Evolutionary conservation across 2,329 filamentous ascomycete genomes (phyloP).

Genomic region (Furcasterigmium furcatum): DNA sequence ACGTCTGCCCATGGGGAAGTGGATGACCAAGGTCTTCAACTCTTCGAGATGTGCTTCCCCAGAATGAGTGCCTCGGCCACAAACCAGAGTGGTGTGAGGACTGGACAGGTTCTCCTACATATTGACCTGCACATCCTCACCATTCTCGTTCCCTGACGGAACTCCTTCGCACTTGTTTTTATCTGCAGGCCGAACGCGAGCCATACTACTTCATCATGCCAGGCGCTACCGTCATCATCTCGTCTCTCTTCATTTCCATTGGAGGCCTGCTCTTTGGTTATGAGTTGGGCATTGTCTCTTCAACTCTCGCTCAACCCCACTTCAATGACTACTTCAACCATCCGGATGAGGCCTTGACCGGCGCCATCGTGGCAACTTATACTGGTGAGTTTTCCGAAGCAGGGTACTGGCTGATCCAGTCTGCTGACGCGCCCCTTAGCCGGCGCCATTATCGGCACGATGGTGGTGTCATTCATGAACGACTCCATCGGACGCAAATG

Average conservation of each 20-base stretch:
- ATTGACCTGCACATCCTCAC: too few relatives aligned
- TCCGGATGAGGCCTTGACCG: slow-evolving; percentile 20
- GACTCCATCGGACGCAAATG: slow-evolving; percentile 22
- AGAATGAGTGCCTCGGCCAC: too few relatives aligned
- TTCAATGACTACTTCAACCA: slow-evolving; percentile 38
- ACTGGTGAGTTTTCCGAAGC: slow-evolving; percentile 21
- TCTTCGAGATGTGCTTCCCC: too few relatives aligned
- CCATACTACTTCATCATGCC: too few relatives aligned
- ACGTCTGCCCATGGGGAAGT: too few relatives aligned
- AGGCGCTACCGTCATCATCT: slow-evolving; percentile 14
- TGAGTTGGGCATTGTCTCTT: slow-evolving; percentile 42
- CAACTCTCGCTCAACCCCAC: slow-evolving; percentile 18
- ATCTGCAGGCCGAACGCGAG: too few relatives aligned
- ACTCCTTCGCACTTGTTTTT: too few relatives aligned
- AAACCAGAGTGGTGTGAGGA: too few relatives aligned
- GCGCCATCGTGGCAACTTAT: slow-evolving; percentile 20
- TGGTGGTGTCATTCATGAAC: slow-evolving; percentile 20
- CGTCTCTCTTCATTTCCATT: slow-evolving; percentile 15
- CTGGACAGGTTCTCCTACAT: too few relatives aligned
- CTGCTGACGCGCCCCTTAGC: background rate
- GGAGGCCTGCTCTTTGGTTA: slow-evolving; percentile 36
- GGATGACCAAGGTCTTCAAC: too few relatives aligned
- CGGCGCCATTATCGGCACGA: too few relatives aligned
- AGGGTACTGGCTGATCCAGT: slow-evolving; percentile 17
- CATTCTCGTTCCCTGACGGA: too few relatives aligned